Base-by-base conservation (phyloP, 1,284 basidiomycete species). In the Cerrena zonata region DNA sequence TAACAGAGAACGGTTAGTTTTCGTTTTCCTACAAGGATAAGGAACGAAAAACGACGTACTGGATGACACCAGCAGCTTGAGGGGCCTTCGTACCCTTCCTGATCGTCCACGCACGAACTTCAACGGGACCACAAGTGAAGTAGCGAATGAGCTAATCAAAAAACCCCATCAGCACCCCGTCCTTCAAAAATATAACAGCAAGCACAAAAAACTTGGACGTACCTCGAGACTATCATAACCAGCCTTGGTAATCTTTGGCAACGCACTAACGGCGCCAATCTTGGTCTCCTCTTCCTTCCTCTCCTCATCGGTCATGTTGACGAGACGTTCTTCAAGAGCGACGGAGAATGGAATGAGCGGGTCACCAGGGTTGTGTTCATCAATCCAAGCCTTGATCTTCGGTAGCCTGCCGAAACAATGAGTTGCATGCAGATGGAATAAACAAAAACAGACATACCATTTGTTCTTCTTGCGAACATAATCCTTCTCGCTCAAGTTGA, bases 401-500 rank as follows among this genome's bases (percentile, higher is more conserved):
- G 94, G 80, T 24, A 99, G 74, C 88, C 86, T 89, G 54, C 21
- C 25, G 27, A 3, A 23, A n/a, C 27, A 15, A 27, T 7, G 55
- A 13, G n/a, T 51, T 27, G 56, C 24, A 13, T 44, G 37, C 13
- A n/a, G 46, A 7, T 34, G 39, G 18, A 39, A 12, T 22, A 13
- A 26, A n/a, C 0, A 49, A 5, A 39, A 34, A 11, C 23, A 37
- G n/a, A 58, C 68, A 22, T 51, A 86, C 94, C 95, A 99, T 77
- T 98, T 99, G 79, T 98, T 99, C 86, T 98, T 99, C 75, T 96
- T 97, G 55, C 96, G 85, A 53, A 92, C 75, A 65, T 92, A 99
- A 71, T 99, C 96, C 59, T 82, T 83, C 71, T 99, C 95, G 55
- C 91, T 94, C 48, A 99, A 75, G 73, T 99, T 99, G 70, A 99